Base-by-base conservation (phyloP, 2,329 filamentous ascomycete genomes). In the Xylariaceae sp. region DNA sequence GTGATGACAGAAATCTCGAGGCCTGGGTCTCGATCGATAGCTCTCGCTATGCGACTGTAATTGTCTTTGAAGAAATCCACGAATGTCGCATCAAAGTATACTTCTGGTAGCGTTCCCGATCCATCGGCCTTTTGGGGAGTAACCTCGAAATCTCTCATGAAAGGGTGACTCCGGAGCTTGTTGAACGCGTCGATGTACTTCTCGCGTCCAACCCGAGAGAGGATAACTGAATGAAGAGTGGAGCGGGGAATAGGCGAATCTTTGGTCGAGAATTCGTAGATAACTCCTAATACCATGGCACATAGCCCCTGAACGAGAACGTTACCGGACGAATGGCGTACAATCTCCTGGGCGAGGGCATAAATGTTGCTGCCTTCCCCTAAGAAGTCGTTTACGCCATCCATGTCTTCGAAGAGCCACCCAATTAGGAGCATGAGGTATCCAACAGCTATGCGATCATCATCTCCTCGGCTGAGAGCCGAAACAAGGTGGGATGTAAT, bases 231-330 rank as follows among this genome's bases (percentile, higher is more conserved):
- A 68, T 96, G 89, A 50, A 99, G 77, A 8, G 88, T 92, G 23
- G 86, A 81, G 62, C 94, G 83, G 4, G 93, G 84, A 55, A 99
- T 88, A 0, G 94, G 91, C 0, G 93, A 97, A 74, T 99, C 94
- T 71, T 96, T 96, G 0, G 93, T 97, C 8, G 93, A 97, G 70
- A 97, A 99, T 70, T 99, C 94, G 72, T 97, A 99, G 3, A 94
- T 82, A 17, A 95, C 87, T 8, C 93, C 94, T 1, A 97, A 80
- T 0, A 99, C 77, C 71, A 92, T 86, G 13, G 92, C 88, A 71
- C 89, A 91, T 10, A 99, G 80, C 1, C 94, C 94, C 65, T 90
- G 88, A 11, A 93, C 80, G 37, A 96, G 77, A 17, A 83, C 78
- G 60, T 86, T 86, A 10, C 84, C 84, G 34, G 81, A 75, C 65